These are phyloP conservation scores for Flagelloscypha sp. DNA, from an alignment of 768 basidiomycete genomes.

Conservation along the genomic window DNA sequence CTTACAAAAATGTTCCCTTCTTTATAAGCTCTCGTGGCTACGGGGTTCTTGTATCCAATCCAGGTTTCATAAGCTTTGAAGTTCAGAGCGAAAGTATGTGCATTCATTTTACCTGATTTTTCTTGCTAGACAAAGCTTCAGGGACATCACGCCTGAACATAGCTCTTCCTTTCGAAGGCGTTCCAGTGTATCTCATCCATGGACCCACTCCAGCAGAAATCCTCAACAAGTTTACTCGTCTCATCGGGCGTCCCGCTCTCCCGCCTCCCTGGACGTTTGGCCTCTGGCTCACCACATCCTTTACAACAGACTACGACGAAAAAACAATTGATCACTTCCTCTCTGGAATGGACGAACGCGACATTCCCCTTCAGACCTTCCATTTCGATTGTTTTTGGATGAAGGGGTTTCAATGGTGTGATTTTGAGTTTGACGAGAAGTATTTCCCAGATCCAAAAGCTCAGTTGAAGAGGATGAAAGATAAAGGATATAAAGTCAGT, in stretches of 20 bases:
- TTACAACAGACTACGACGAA: constrained; percentile 37
- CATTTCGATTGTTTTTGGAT: constrained; percentile 42
- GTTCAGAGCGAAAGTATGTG: constrained; percentile 32
- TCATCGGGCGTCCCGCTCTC: constrained; percentile 34
- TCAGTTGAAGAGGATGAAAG: constrained; percentile 25
- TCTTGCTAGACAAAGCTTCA: constrained; percentile 13
- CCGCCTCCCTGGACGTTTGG: constrained; percentile 43
- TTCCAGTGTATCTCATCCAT: constrained; percentile 33
- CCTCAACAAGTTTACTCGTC: constrained; percentile 24
- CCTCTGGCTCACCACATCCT: constrained; percentile 41
- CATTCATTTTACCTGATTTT: constrained; percentile 17
- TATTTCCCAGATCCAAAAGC: constrained; percentile 37
- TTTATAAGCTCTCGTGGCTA: constrained; percentile 33
- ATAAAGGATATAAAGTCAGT: constrained; percentile 33
- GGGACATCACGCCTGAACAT: constrained; percentile 23
- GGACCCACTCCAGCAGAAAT: constrained; percentile 25
- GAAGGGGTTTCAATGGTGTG: constrained; percentile 28
- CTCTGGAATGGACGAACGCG: constrained; percentile 31
- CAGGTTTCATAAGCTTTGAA: constrained; percentile 40
- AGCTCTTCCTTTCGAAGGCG: constrained; percentile 29
- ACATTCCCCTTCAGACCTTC: constrained; percentile 33
- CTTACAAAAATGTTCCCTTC: constrained; percentile 30
- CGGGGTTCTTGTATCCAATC: constrained; percentile 37
- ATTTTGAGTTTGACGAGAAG: constrained; percentile 38
- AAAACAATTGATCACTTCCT: constrained; percentile 36